Evolutionary conservation across 345 rosid species (phyloP), one percentile per base, ranked within the genome.

Genomic region (Dimocarpus longan): DNA sequence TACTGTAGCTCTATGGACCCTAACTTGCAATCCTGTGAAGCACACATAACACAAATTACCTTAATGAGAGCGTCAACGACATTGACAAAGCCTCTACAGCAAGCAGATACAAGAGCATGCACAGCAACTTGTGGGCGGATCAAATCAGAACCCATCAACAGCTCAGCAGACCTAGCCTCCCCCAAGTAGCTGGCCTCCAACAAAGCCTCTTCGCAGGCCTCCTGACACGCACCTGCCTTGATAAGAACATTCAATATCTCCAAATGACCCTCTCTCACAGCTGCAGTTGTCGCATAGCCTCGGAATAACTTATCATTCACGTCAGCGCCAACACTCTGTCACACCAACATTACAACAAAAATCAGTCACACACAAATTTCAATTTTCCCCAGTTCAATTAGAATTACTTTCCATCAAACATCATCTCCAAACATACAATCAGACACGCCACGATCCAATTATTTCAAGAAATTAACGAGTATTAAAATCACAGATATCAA

Each of bases 191-290:
- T 82, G 0, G 95, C 87, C 82, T 92, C 93, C 79, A 92, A 70
- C 78, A 92, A 76, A 66, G 93, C 92, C 80, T 90, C 92, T 81
- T 92, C 93, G 32, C 92, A 89, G 1, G 91, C 93, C 62, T 80
- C 83, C 79, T 81, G 91, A 70, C 79, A 85, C 3, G 95, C 85
- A 6, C 92, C 91, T 1, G 88, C 85, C 18, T 85, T 85, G 19
- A 92, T 68, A 3, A 92, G 85, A 62, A 82, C 79, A 78, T 90
- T 82, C 68, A 90, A 46, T 37, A 90, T 80, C 80, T 84, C 88
- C 40, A 74, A 22, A 57, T 82, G 90, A 70, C 88, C 86, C 79
- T 87, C 93, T 66, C 92, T 83, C 57, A 83, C 93, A 1, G 92
- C 86, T 8, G 93, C 92, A 16, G 93, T 87, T 21, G 86, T 85